Evolutionary conservation across 2,329 filamentous ascomycete genomes (phyloP).

Genomic region (Ophiostoma montium): DNA sequence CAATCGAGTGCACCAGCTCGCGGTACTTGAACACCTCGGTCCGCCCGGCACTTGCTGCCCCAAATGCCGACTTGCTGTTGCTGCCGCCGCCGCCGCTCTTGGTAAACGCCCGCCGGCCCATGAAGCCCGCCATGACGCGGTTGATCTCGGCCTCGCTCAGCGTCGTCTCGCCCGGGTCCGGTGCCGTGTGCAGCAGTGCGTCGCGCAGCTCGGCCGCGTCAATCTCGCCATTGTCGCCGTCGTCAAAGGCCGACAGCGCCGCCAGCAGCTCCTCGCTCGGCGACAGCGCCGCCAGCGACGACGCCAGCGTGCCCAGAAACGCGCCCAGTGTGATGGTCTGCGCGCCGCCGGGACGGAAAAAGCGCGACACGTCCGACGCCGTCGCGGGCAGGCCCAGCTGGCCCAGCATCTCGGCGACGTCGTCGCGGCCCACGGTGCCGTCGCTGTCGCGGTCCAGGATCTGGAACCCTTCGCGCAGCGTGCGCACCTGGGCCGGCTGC

Average conservation of each 20-base stretch:
- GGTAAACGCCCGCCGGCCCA: slow-evolving; percentile 68
- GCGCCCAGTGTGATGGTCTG: slow-evolving; percentile 70
- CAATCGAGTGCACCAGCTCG: slow-evolving; percentile 70
- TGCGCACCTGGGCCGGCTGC: slow-evolving; percentile 68
- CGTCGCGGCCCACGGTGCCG: slow-evolving; percentile 65
- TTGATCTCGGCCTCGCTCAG: slow-evolving; percentile 67
- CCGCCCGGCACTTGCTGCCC: slow-evolving; percentile 40
- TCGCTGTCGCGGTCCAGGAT: slow-evolving; percentile 84
- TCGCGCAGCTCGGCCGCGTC: slow-evolving; percentile 72
- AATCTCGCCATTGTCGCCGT: slow-evolving; percentile 87
- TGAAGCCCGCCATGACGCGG: slow-evolving; percentile 75
- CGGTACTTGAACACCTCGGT: slow-evolving; percentile 89
- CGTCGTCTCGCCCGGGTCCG: slow-evolving; percentile 53
- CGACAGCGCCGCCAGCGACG: slow-evolving; percentile 59
- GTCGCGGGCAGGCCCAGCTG: slow-evolving; percentile 71
- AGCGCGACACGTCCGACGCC: slow-evolving; percentile 56
- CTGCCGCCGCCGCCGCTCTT: slow-evolving; percentile 46
- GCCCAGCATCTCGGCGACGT: slow-evolving; percentile 74
- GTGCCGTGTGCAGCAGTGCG: slow-evolving; percentile 67
- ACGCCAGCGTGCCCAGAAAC: slow-evolving; percentile 72
- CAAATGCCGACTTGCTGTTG: slow-evolving; percentile 27
- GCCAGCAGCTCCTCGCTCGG: slow-evolving; percentile 68
- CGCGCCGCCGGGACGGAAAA: slow-evolving; percentile 62
- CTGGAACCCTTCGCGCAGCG: slow-evolving; percentile 84
- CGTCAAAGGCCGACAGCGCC: slow-evolving; percentile 89